Evolutionary conservation across 805 yeast genomes (phyloP).

Genomic region (Ogataea populi-albae): DNA sequence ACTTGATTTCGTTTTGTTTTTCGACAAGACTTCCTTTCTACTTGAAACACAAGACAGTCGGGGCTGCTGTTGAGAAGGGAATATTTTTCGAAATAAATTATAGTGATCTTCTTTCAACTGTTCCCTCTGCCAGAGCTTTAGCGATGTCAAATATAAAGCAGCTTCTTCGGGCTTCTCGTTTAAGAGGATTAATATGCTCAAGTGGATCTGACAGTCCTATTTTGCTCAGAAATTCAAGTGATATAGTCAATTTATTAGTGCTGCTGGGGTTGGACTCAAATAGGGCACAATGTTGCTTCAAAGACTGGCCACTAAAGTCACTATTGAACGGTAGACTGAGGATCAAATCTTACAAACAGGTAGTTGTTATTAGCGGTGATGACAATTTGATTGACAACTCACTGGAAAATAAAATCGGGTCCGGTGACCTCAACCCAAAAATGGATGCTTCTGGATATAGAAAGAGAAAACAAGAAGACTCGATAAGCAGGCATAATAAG

Average conservation of each 20-base stretch:
- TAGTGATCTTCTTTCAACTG: conserved; percentile 42
- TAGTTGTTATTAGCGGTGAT: conserved; percentile 56
- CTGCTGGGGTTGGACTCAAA: conserved; percentile 69
- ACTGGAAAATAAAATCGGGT: conserved; percentile 20
- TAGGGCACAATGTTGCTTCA: conserved; percentile 57
- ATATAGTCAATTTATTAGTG: conserved; percentile 61
- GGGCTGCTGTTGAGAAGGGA: conserved; percentile 82
- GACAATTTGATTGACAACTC: conserved; percentile 27
- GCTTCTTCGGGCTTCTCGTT: conserved; percentile 76
- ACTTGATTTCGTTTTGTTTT: conserved; percentile 72
- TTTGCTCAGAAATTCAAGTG: conserved; percentile 58
- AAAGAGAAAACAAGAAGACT: conserved; percentile 17
- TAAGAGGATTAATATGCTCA: conserved; percentile 73
- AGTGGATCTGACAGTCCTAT: conserved; percentile 60
- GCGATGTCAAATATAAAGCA: conserved; percentile 71
- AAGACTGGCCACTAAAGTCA: conserved; percentile 59
- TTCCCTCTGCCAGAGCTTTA: conserved; percentile 43
- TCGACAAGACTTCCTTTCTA: conserved; percentile 66
- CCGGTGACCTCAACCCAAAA: conserved; percentile 13
- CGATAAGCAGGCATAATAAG: conserved; percentile 19
- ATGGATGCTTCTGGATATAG: conserved; percentile 17
- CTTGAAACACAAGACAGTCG: conserved; percentile 77
- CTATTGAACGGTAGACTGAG: conserved; percentile 74
- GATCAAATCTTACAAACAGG: conserved; percentile 73
- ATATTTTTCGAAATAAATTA: conserved; percentile 79